Evolutionary conservation across 2,329 filamentous ascomycete species (phyloP).

Genomic region (Monilinia vaccinii-corymbosi): DNA sequence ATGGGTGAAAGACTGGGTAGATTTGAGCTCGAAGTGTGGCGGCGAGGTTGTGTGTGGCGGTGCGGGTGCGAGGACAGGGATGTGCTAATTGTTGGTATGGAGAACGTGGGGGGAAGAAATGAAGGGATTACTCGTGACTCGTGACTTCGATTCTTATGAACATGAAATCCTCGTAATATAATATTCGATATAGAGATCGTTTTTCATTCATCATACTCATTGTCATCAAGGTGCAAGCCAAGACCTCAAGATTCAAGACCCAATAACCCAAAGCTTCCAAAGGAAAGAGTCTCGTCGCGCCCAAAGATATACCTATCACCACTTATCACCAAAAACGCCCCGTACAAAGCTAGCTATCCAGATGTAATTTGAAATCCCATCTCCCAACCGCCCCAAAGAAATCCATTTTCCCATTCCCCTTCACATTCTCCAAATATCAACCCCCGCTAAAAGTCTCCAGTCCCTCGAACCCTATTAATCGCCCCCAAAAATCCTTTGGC

Average conservation of each 20-base stretch:
- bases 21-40: not conserved
- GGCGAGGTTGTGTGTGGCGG: not conserved
- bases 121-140: no score
- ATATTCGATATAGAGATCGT: not conserved
- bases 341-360: no score
- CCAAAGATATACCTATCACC: not conserved
- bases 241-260: not conserved
- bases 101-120: not conserved
- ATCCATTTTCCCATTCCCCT: not conserved
- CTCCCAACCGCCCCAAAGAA: not conserved
- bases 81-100: not conserved
- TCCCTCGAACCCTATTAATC: constrained; percentile 47
- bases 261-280: not conserved
- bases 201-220: not conserved
- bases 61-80: no score
- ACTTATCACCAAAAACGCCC: not conserved
- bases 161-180: not conserved
- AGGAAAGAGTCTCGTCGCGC: not conserved
- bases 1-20: not conserved
- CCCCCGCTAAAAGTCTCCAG: constrained; percentile 38
- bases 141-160: not conserved
- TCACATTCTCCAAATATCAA: no score
- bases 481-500: constrained; percentile 48
- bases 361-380: not conserved
- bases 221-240: not conserved